Conservation (phyloP, 768 basidiomycete species). For the Phylloporus rhodoxanthus region DNA sequence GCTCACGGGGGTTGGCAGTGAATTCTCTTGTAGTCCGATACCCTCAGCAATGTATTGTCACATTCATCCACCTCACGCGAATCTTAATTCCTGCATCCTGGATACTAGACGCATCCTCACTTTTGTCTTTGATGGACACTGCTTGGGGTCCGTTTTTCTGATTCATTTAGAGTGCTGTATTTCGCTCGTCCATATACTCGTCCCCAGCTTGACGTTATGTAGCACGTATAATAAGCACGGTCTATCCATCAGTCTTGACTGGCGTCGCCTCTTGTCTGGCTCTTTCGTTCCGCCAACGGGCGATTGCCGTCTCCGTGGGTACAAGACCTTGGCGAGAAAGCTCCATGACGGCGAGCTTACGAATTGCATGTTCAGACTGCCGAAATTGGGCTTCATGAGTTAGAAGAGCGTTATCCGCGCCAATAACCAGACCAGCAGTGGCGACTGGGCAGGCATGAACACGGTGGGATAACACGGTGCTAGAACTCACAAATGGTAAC, state of each 20-base stretch:
- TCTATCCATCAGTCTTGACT: constrained; percentile 5
- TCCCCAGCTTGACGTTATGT: constrained; percentile 4
- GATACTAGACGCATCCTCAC: constrained; percentile 7
- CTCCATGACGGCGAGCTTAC: constrained; percentile 69
- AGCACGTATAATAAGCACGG: constrained; percentile 7
- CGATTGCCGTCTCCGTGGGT: constrained; percentile 78
- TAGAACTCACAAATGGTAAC: constrained; percentile 57
- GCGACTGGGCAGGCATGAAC: constrained; percentile 39
- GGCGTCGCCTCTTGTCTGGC: constrained; percentile 15
- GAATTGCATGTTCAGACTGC: constrained; percentile 59
- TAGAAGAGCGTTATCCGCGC: constrained; percentile 71
- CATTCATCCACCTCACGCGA: constrained; percentile 7
- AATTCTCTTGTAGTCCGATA: constrained; percentile 13
- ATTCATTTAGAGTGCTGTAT: constrained; percentile 19
- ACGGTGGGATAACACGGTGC: not conserved
- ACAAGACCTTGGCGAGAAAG: constrained; percentile 70
- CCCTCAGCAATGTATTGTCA: constrained; percentile 14
- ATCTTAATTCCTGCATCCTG: constrained; percentile 8
- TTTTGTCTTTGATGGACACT: not conserved
- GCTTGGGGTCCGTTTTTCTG: not conserved
- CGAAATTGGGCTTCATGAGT: constrained; percentile 64
- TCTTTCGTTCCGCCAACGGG: constrained; percentile 63
- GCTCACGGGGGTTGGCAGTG: constrained; percentile 25
- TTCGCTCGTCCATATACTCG: not conserved
- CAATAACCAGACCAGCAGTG: constrained; percentile 62